Evolutionary conservation across 352 stramenopile species (phyloP).

Genomic region (Phytophthora pisi): DNA sequence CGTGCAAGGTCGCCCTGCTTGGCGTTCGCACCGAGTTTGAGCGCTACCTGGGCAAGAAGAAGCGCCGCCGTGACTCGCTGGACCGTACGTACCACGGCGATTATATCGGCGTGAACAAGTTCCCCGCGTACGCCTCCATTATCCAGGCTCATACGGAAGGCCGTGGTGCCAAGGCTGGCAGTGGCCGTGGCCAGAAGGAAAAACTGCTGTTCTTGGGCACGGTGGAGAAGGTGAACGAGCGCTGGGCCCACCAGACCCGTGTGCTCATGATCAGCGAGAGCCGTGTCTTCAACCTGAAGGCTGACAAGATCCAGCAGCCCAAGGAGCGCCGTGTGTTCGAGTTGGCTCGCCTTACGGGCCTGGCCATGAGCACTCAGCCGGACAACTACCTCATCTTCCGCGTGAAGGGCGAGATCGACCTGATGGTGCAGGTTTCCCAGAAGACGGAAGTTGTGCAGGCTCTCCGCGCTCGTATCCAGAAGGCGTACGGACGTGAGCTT

Average conservation of each 20-base stretch:
- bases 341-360: slow-evolving; percentile 54
- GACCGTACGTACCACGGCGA: slow-evolving; percentile 77
- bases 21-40: slow-evolving; percentile 86
- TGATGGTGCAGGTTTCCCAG: slow-evolving; percentile 72
- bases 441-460: slow-evolving; percentile 85
- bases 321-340: slow-evolving; percentile 82
- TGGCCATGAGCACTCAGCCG: slow-evolving; percentile 78
- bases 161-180: slow-evolving; percentile 31
- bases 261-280: slow-evolving; percentile 79
- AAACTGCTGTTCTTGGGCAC: slow-evolving; percentile 75
- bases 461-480: slow-evolving; percentile 69
- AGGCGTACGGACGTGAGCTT: slow-evolving; percentile 61
- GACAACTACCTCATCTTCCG: slow-evolving; percentile 85
- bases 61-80: slow-evolving; percentile 79
- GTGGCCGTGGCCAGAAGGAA: slow-evolving; percentile 35
- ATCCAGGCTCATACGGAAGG: slow-evolving; percentile 56
- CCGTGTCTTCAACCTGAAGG: slow-evolving; percentile 86
- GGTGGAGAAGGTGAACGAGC: slow-evolving; percentile 86
- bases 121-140: slow-evolving; percentile 64
- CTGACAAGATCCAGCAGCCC: slow-evolving; percentile 82
- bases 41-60: slow-evolving; percentile 86
- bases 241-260: slow-evolving; percentile 78
- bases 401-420: slow-evolving; percentile 75
- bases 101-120: slow-evolving; percentile 82
- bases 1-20: slow-evolving; percentile 75